Percentiles rank a stretch among this genome's conserved stretches.
These are phyloP conservation scores for Escallonia rubra DNA, from an alignment of 129 eudicot species.

Conservation along the genomic window DNA sequence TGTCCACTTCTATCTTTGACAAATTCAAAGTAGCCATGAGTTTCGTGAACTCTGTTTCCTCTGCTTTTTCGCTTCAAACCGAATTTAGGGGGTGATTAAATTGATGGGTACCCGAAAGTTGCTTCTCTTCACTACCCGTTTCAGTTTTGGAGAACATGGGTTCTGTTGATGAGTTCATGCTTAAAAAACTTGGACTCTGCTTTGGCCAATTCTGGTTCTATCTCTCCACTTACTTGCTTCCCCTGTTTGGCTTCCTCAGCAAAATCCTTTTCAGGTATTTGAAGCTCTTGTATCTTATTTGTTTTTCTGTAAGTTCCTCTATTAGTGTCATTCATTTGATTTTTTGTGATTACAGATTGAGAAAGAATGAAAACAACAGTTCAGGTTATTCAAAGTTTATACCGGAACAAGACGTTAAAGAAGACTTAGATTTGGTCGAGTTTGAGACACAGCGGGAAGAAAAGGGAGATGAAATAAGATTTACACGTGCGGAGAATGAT, in stretches of 20 bases:
- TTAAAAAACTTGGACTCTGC: constrained; percentile 28
- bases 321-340: background rate
- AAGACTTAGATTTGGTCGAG: background rate
- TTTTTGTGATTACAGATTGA: constrained; percentile 9
- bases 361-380: constrained; percentile 4
- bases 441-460: constrained; percentile 18
- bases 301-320: background rate
- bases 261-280: constrained; percentile 44
- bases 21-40: constrained; percentile 47
- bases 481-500: constrained; percentile 10
- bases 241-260: constrained; percentile 39
- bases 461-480: constrained; percentile 5
- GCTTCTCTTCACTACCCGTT: constrained; percentile 13
- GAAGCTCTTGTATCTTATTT: background rate
- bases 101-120: constrained; percentile 18
- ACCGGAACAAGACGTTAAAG: constrained; percentile 15
- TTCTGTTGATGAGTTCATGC: constrained; percentile 30
- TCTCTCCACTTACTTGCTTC: constrained; percentile 33
- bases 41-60: constrained; percentile 17
- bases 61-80: constrained; percentile 35
- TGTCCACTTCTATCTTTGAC: constrained; percentile 36
- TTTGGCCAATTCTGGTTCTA: constrained; percentile 29
- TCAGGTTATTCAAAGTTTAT: constrained; percentile 6
- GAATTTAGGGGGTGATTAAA: constrained; percentile 34
- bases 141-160: constrained; percentile 36